phyloP scores from a whole-genome alignment of 1,284 basidiomycete species.

The Somion occarium region DNA sequence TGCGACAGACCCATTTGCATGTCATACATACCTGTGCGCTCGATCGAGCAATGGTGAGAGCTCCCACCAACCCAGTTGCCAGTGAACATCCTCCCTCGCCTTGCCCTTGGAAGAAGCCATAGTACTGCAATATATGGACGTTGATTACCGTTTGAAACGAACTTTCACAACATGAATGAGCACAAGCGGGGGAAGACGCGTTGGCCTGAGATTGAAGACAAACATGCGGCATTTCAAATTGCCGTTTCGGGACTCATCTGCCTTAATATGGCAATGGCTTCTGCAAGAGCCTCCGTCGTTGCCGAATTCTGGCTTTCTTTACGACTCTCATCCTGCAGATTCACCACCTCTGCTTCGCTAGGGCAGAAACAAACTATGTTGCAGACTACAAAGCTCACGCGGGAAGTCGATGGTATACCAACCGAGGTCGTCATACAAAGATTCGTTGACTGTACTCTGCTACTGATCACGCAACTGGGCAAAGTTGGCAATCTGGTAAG shows the following conservation, averaged over 20 bases:
- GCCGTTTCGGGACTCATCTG: neutral
- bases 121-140: conserved; percentile 13
- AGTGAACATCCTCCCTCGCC: conserved; percentile 46
- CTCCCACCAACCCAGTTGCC: conserved; percentile 72
- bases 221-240: neutral
- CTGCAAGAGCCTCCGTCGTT: too few relatives aligned
- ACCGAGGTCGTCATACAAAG: conserved; percentile 78
- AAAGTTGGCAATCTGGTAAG: conserved; percentile 83
- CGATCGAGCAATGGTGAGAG: conserved; percentile 55
- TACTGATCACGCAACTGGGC: conserved; percentile 82
- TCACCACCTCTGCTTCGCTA: too few relatives aligned
- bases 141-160: conserved; percentile 17
- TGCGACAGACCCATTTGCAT: too few relatives aligned
- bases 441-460: conserved; percentile 75
- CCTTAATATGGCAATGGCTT: neutral
- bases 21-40: conserved; percentile 45
- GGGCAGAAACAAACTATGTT: conserved; percentile 23
- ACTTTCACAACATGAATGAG: conserved; percentile 6
- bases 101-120: conserved; percentile 52
- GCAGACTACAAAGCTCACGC: conserved; percentile 30
- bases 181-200: neutral
- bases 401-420: conserved; percentile 46
- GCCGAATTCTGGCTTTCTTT: too few relatives aligned
- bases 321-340: too few relatives aligned
- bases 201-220: neutral